phyloP scores from a whole-genome alignment of 1,284 basidiomycete species.

The Apiotrichum gamsii region DNA sequence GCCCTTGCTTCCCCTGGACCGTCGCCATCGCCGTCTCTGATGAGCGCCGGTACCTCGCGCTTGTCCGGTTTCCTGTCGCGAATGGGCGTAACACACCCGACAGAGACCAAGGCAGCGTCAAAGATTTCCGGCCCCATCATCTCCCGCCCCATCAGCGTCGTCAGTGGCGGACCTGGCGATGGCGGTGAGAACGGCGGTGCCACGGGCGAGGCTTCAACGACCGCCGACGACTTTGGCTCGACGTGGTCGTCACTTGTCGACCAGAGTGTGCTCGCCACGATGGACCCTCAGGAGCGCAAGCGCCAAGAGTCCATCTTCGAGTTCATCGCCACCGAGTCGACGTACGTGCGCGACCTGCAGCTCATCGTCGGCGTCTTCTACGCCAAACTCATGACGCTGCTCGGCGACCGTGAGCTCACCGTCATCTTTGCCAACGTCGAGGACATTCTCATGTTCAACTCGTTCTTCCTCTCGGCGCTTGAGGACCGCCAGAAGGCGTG shows the following conservation, averaged over 20 bases:
- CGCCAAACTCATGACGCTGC: conserved; percentile 62
- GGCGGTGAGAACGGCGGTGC: too few species aligned
- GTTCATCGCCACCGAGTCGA: conserved; percentile 76
- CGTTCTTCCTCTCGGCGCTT: conserved; percentile 74
- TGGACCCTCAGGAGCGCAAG: conserved; percentile 68
- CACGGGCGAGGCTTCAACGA: not conserved
- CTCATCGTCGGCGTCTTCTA: conserved; percentile 82
- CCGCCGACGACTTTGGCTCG: conserved; percentile 46
- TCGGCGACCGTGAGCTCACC: conserved; percentile 70
- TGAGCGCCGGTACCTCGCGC: not conserved
- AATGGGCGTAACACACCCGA: not conserved
- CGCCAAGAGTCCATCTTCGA: conserved; percentile 88
- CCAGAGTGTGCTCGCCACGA: conserved; percentile 66
- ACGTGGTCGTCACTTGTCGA: conserved; percentile 90
- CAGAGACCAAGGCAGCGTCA: not conserved
- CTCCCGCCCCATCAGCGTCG: conserved; percentile 3
- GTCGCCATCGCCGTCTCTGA: not conserved
- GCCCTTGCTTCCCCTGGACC: not conserved
- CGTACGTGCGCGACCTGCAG: conserved; percentile 83
- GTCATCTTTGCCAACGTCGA: conserved; percentile 92
- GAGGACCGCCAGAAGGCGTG: conserved; percentile 86
- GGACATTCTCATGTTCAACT: conserved; percentile 79
- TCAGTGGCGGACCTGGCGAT: not conserved
- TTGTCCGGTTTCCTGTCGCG: conserved; percentile 32
- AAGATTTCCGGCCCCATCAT: conserved; percentile 3